Evolutionary conservation across 2,329 filamentous ascomycete species (phyloP).

Genomic region (Didymella segeticola): DNA sequence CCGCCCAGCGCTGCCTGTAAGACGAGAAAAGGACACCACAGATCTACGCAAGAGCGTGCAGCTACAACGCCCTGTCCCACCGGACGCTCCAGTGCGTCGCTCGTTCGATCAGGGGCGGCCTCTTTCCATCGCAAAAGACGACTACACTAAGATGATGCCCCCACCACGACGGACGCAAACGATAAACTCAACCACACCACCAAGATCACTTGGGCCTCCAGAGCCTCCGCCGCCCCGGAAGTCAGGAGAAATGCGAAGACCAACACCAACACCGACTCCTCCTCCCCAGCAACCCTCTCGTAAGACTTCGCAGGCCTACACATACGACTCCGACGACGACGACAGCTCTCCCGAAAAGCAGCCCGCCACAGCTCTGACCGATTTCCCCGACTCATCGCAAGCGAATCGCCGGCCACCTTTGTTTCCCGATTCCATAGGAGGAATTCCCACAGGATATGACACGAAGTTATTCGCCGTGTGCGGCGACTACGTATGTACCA

Average conservation of each 20-base stretch:
- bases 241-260: conserved; percentile 43
- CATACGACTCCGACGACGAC: conserved; percentile 59
- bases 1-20: conserved; percentile 59
- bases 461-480: conserved; percentile 86
- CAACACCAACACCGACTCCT: conserved; percentile 23
- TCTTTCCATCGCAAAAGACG: conserved; percentile 29
- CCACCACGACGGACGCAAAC: conserved; percentile 47
- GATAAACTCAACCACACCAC: conserved; percentile 18
- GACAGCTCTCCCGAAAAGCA: conserved; percentile 55
- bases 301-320: conserved; percentile 32
- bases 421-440: conserved; percentile 72
- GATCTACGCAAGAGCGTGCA: conserved; percentile 46
- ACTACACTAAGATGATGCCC: conserved; percentile 39
- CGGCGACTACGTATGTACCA: conserved; percentile 85
- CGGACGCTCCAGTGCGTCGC: conserved; percentile 44
- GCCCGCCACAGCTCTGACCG: conserved; percentile 60
- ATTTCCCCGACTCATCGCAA: conserved; percentile 84
- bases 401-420: conserved; percentile 84
- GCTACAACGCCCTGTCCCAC: conserved; percentile 37
- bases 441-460: conserved; percentile 86
- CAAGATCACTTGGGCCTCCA: conserved; percentile 40
- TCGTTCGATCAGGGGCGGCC: conserved; percentile 47
- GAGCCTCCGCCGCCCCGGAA: conserved; percentile 45
- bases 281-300: conserved; percentile 13
- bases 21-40: conserved; percentile 47